These are phyloP conservation scores for Aurantiochytrium sp. DNA, from an alignment of 108 stramenopile species.

Conservation along the genomic window DNA sequence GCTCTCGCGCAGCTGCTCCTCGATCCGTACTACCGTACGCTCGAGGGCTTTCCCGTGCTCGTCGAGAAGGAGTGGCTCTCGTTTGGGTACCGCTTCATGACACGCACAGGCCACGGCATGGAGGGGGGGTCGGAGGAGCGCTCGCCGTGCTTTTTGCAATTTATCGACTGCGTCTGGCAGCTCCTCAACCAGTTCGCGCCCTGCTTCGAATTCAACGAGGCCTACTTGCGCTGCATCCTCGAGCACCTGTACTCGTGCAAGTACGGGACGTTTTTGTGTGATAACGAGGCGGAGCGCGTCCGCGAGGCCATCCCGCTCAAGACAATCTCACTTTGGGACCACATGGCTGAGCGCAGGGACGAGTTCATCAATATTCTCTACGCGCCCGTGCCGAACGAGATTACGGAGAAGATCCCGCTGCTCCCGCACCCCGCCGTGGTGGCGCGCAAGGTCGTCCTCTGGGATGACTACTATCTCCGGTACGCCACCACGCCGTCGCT, in stretches of 20 bases:
- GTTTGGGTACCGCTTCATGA: constrained; percentile 62
- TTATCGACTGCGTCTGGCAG: constrained; percentile 47
- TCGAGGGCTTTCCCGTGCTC: constrained; percentile 50
- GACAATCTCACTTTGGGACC: constrained; percentile 22
- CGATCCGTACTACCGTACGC: constrained; percentile 60
- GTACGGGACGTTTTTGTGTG: constrained; percentile 86
- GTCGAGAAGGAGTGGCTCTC: constrained; percentile 61
- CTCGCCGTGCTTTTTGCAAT: constrained; percentile 57
- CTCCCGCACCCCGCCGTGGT: neutral
- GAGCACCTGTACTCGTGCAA: constrained; percentile 84
- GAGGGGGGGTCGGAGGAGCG: constrained; percentile 33
- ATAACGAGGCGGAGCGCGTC: constrained; percentile 73
- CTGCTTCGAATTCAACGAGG: constrained; percentile 31
- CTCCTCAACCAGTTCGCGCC: constrained; percentile 45
- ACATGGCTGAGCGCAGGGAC: neutral
- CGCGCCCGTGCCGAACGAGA: neutral
- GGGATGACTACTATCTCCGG: constrained; percentile 11
- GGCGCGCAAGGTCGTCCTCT: neutral
- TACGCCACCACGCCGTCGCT: neutral
- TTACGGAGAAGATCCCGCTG: neutral
- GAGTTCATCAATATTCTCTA: neutral
- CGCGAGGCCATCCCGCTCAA: neutral
- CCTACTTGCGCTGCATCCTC: constrained; percentile 59
- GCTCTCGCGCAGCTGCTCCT: constrained; percentile 53
- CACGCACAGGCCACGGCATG: constrained; percentile 42